Evolutionary conservation across 2,329 filamentous ascomycete genomes (phyloP).

Genomic region (Microsporum audouinii): DNA sequence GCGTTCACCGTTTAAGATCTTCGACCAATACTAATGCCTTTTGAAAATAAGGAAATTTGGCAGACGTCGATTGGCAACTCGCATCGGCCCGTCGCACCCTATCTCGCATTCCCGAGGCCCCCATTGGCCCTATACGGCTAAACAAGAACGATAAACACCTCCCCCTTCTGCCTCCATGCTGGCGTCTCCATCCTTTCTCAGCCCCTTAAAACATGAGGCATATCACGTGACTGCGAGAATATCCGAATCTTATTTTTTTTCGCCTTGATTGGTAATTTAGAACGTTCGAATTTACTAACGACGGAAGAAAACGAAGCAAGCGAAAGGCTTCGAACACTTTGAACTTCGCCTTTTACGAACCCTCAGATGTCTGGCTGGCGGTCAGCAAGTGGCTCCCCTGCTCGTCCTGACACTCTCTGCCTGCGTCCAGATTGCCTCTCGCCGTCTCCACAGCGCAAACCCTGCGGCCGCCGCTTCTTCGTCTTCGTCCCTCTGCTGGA

Average conservation of each 20-base stretch:
- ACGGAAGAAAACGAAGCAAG: too few species aligned
- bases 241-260: background rate
- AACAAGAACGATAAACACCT: too few species aligned
- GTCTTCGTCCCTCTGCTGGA: background rate
- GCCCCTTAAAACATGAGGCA: background rate
- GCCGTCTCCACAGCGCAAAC: background rate
- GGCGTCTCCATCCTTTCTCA: background rate
- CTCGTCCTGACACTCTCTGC: background rate
- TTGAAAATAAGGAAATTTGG: background rate
- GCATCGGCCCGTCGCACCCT: background rate
- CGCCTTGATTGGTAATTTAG: slow-evolving; percentile 1
- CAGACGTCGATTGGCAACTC: background rate
- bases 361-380: background rate
- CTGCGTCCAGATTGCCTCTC: background rate
- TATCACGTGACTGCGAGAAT: slow-evolving; percentile 2
- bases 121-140: background rate
- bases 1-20: background rate
- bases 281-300: background rate
- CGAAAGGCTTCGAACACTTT: too few species aligned
- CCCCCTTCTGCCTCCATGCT: background rate
- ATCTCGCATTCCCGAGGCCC: background rate
- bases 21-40: background rate
- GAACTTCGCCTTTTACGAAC: background rate
- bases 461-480: background rate
- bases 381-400: background rate